Percentiles rank a stretch among this genome's conserved stretches.
Evolutionary conservation across 148 eudicot species (phyloP).

Genomic region (Amaranthus cruentus): DNA sequence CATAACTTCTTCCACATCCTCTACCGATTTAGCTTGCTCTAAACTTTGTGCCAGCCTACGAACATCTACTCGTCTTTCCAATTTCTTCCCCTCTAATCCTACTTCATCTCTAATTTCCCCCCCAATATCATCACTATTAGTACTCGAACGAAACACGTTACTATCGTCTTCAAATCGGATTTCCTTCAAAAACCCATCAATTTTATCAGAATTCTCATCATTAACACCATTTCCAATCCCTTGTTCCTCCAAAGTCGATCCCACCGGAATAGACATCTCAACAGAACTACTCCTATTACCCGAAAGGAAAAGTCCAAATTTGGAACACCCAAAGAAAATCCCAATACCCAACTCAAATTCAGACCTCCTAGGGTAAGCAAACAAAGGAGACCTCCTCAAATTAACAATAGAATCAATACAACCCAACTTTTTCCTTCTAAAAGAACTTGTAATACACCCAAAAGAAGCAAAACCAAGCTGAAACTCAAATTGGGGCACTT

Average conservation of each 20-base stretch:
- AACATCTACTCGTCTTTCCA: conserved; percentile 42
- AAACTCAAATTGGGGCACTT: conserved; percentile 36
- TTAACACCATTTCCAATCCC: conserved; percentile 26
- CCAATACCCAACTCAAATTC: conserved; percentile 23
- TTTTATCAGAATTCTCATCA: conserved; percentile 27
- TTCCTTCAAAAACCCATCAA: conserved; percentile 21
- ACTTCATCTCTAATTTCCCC: conserved; percentile 5
- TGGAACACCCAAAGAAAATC: conserved; percentile 24
- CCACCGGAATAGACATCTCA: conserved; percentile 32
- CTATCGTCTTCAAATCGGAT: conserved; percentile 13
- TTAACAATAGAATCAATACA: conserved; percentile 15
- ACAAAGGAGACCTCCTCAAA: conserved; percentile 16
- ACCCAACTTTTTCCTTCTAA: conserved; percentile 35
- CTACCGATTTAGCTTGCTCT: conserved; percentile 44
- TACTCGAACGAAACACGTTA: conserved; percentile 17
- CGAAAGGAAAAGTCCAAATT: conserved; percentile 12
- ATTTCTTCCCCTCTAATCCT: conserved; percentile 24
- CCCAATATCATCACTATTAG: conserved; percentile 12
- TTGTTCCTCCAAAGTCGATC: conserved; percentile 49
- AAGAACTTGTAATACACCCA: conserved; percentile 21
- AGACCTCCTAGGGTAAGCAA: conserved; percentile 15
- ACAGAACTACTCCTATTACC: conserved; percentile 16
- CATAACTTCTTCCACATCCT: conserved; percentile 68
- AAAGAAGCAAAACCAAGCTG: conserved; percentile 34
- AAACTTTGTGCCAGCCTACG: conserved; percentile 44